These are phyloP conservation scores for Coprinopsis cinerea DNA, from an alignment of 768 basidiomycete genomes.

Conservation along the genomic window DNA sequence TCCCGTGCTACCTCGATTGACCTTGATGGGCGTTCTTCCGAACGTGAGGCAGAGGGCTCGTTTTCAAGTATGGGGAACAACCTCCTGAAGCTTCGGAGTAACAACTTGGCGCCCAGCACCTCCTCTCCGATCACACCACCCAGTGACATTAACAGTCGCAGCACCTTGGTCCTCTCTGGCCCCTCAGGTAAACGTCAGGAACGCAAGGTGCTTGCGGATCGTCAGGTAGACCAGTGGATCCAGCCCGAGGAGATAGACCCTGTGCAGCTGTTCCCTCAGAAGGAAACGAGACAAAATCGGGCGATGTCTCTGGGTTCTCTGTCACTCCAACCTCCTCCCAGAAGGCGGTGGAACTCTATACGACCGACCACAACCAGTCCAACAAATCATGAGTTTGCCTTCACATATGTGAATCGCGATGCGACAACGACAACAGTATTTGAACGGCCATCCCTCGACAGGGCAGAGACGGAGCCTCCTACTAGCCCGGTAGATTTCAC, in stretches of 20 bases:
- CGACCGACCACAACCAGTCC: constrained; percentile 14
- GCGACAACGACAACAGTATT: constrained; percentile 13
- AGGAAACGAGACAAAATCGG: constrained; percentile 23
- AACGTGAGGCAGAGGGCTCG: constrained; percentile 40
- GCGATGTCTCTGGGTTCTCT: constrained; percentile 28
- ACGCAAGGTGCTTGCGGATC: constrained; percentile 27
- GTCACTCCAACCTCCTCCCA: constrained; percentile 44
- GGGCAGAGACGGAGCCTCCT: constrained; percentile 21
- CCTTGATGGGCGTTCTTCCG: constrained; percentile 23
- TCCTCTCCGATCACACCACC: constrained; percentile 13
- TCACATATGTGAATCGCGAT: constrained; percentile 2
- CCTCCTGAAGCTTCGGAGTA: constrained; percentile 46
- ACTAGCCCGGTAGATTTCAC: constrained; percentile 11
- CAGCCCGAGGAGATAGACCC: constrained; percentile 25
- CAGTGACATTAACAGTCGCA: constrained; percentile 2
- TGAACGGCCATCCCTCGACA: constrained; percentile 15
- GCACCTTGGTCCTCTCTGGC: constrained; percentile 22
- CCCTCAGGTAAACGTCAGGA: constrained; percentile 29
- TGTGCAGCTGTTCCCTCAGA: constrained; percentile 7
- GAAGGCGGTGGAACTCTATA: constrained; percentile 41
- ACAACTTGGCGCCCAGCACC: constrained; percentile 24
- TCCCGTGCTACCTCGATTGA: constrained; percentile 46
- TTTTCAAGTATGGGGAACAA: constrained; percentile 51
- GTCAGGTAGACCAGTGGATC: constrained; percentile 20
- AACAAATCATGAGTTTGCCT: constrained; percentile 6